Evolutionary conservation across 495 filamentous ascomycete species (phyloP).

Genomic region (Aspergillus funiculosus): DNA sequence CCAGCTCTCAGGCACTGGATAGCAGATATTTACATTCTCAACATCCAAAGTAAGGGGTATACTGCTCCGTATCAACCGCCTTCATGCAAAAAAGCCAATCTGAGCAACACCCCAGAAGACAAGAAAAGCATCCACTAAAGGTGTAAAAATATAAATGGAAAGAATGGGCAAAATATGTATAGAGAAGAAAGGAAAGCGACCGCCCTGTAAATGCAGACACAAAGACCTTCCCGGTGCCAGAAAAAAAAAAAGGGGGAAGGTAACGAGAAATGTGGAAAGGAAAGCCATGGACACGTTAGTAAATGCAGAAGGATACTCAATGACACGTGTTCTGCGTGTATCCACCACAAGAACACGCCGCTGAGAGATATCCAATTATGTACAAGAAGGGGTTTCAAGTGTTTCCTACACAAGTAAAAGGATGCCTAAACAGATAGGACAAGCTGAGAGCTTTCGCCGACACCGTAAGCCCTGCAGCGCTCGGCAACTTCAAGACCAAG

Average conservation of each 20-base stretch:
- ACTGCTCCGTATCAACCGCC: conserved; percentile 27
- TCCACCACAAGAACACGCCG: conserved; percentile 12
- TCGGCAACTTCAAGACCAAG: conserved; percentile 81
- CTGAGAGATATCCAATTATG: conserved; percentile 34
- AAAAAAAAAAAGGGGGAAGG: neutral
- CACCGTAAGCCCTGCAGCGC: conserved; percentile 59
- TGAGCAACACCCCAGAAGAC: conserved; percentile 15
- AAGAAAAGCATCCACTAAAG: conserved; percentile 15
- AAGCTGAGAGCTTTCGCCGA: conserved; percentile 59
- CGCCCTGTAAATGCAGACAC: conserved; percentile 29
- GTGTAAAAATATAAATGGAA: conserved; percentile 24
- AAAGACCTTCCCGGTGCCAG: conserved; percentile 13
- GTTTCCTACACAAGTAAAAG: conserved; percentile 3
- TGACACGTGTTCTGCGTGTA: conserved; percentile 2
- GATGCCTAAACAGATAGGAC: conserved; percentile 67
- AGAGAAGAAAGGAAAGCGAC: conserved; percentile 18
- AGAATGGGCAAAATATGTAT: conserved; percentile 22
- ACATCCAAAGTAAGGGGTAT: conserved; percentile 39
- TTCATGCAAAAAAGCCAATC: conserved; percentile 33
- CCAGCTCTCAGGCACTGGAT: conserved; percentile 7
- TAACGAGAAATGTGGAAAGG: conserved; percentile 4
- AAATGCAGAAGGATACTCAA: conserved; percentile 14
- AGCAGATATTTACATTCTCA: conserved; percentile 26
- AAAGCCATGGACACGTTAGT: conserved; percentile 19
- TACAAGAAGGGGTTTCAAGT: conserved; percentile 30